Evolutionary conservation across 331 rosid genomes (phyloP).

Genomic region (Malus hybrid): DNA sequence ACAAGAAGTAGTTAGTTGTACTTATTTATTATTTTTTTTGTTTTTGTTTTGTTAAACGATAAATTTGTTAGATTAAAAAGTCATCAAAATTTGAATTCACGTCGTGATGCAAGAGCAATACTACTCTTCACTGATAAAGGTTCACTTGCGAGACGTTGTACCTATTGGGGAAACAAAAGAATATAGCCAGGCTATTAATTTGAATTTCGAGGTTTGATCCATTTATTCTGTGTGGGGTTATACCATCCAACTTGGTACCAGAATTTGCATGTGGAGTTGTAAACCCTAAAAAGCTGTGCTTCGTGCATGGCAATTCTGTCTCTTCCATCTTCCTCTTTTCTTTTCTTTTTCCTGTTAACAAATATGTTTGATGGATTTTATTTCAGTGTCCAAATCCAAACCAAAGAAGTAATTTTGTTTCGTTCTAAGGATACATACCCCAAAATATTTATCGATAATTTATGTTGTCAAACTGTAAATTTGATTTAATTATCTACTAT

Average conservation of each 20-base stretch:
- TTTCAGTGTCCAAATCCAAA: too few relatives aligned
- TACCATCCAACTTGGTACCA: too few relatives aligned
- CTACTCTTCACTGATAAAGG: fast-evolving
- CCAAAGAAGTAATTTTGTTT: too few relatives aligned
- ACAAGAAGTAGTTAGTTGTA: too few relatives aligned
- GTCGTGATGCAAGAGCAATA: fast-evolving
- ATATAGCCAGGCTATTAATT: neutral
- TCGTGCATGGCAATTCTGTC: neutral
- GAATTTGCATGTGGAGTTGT: neutral
- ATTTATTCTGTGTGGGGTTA: neutral
- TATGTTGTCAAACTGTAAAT: too few relatives aligned
- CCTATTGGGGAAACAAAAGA: neutral
- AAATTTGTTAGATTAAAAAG: fast-evolving
- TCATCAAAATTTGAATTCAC: fast-evolving
- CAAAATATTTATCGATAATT: too few relatives aligned
- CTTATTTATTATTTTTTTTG: too few relatives aligned
- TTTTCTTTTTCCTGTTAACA: neutral
- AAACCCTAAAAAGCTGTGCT: too few relatives aligned
- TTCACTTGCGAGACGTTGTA: neutral
- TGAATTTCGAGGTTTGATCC: neutral
- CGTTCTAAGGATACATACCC: too few relatives aligned
- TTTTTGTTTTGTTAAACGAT: too few relatives aligned
- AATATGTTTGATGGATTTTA: too few relatives aligned
- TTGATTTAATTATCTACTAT: too few relatives aligned
- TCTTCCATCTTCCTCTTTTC: neutral